Percentiles rank a stretch among this genome's conserved stretches.
These are phyloP conservation scores for Tulasnella sp. DNA, from an alignment of 768 basidiomycete genomes.

Conservation along the genomic window DNA sequence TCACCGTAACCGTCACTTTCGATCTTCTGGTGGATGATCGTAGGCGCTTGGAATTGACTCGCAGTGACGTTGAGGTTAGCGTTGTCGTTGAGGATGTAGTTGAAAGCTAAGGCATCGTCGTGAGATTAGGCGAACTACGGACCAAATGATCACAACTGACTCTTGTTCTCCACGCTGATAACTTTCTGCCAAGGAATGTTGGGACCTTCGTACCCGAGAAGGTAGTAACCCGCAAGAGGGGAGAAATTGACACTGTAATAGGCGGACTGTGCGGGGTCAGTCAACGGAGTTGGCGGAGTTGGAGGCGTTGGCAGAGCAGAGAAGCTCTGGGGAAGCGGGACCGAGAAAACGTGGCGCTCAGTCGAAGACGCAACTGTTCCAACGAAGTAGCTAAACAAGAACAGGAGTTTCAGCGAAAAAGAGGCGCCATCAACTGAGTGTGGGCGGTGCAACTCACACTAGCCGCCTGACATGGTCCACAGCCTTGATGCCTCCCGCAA, in stretches of 20 bases:
- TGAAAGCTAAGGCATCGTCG: conserved; percentile 41
- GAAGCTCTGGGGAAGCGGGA: conserved; percentile 56
- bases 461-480: conserved; percentile 63
- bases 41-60: conserved; percentile 64
- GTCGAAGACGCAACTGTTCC: conserved; percentile 79
- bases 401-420: neutral
- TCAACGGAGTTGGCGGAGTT: conserved; percentile 33
- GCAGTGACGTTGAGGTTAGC: conserved; percentile 59
- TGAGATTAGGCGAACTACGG: neutral
- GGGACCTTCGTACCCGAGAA: conserved; percentile 76
- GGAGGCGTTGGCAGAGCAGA: conserved; percentile 30
- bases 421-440: no score
- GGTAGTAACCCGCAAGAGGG: conserved; percentile 78
- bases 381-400: conserved; percentile 68
- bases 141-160: conserved; percentile 36
- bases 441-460: conserved; percentile 76
- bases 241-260: conserved; percentile 74
- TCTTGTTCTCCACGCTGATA: conserved; percentile 48
- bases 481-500: conserved; percentile 65
- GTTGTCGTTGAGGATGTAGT: conserved; percentile 69
- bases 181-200: conserved; percentile 84
- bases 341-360: conserved; percentile 78
- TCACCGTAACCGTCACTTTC: conserved; percentile 76
- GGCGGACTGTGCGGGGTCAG: conserved; percentile 40
- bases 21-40: conserved; percentile 65